Evolutionary conservation across 192 early-diverging fungal species (phyloP).

Genomic region (Chytriomyces confervae): DNA sequence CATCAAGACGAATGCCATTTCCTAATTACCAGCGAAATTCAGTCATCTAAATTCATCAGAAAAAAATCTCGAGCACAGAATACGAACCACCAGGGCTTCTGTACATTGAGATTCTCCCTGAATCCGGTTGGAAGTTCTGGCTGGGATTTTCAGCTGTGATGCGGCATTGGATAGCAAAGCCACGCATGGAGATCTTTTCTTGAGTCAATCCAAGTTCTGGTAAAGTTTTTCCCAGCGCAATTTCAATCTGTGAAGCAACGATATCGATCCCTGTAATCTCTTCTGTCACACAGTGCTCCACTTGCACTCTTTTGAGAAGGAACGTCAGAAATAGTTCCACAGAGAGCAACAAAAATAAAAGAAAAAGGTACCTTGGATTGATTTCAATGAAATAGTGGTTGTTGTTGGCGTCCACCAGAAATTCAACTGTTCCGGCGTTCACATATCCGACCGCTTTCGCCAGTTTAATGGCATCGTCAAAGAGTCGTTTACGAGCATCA

Average conservation of each 20-base stretch:
- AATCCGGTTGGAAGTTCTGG: slow-evolving; percentile 95
- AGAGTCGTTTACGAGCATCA: slow-evolving; percentile 74
- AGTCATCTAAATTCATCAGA: neutral
- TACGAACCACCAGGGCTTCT: slow-evolving; percentile 88
- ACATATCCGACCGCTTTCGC: slow-evolving; percentile 87
- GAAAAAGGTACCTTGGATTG: slow-evolving; percentile 72
- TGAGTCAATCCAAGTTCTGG: slow-evolving; percentile 82
- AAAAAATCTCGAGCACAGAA: slow-evolving; percentile 47
- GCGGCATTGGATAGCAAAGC: slow-evolving; percentile 92
- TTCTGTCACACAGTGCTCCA: slow-evolving; percentile 98
- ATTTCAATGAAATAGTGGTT: slow-evolving; percentile 98
- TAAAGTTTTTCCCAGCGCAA: slow-evolving; percentile 86
- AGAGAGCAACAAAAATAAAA: neutral
- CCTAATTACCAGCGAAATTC: neutral
- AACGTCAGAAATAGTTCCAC: neutral
- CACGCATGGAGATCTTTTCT: slow-evolving; percentile 76
- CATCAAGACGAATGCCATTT: slow-evolving; percentile 54
- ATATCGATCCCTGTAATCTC: slow-evolving; percentile 96
- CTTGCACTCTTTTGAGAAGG: slow-evolving; percentile 72
- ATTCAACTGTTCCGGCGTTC: slow-evolving; percentile 97
- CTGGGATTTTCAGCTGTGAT: slow-evolving; percentile 95
- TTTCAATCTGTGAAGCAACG: slow-evolving; percentile 91
- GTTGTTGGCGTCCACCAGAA: slow-evolving; percentile 86
- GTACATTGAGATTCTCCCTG: slow-evolving; percentile 94
- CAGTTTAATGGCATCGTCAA: slow-evolving; percentile 90